Evolutionary conservation across 2,329 filamentous ascomycete genomes (phyloP).

Genomic region (Trichoderma endophyticum): DNA sequence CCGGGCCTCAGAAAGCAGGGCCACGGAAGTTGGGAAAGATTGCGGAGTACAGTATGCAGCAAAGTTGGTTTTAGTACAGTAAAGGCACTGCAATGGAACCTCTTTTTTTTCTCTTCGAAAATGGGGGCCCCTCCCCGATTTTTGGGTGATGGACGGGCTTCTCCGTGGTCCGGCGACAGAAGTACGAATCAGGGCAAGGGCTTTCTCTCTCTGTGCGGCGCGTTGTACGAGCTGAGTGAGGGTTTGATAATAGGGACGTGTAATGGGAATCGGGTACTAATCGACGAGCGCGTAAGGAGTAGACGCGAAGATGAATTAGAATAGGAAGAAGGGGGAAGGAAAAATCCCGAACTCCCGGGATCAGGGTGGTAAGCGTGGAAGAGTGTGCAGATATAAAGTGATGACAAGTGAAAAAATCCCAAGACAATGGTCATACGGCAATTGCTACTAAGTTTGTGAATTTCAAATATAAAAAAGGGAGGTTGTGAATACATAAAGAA

Average conservation of each 20-base stretch:
- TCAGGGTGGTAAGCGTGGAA: not conserved
- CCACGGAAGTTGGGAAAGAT: not conserved
- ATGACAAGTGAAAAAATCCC: not conserved
- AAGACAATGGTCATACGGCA: not conserved
- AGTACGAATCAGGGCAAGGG: not conserved
- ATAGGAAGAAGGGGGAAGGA: not conserved
- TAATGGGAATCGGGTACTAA: not conserved
- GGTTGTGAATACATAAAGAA: not conserved
- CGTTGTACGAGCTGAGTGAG: not conserved
- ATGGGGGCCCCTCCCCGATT: not conserved
- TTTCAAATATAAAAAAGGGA: not conserved
- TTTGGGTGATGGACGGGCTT: not conserved
- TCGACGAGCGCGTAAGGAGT: not conserved
- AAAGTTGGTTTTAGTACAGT: not conserved
- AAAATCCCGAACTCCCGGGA: slow-evolving; percentile 12
- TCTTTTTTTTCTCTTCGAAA: not conserved
- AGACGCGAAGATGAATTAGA: not conserved
- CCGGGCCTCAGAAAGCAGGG: slow-evolving; percentile 9
- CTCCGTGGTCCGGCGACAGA: not conserved
- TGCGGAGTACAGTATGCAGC: not conserved
- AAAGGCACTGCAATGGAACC: not conserved
- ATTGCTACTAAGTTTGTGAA: not conserved
- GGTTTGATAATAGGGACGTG: not conserved
- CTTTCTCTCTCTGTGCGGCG: not conserved
- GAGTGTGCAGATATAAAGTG: not conserved